Percentiles rank a stretch among this genome's conserved stretches.
These are phyloP conservation scores for Yamadazyma insecticola DNA, from an alignment of 805 yeast genomes.

Conservation along the genomic window DNA sequence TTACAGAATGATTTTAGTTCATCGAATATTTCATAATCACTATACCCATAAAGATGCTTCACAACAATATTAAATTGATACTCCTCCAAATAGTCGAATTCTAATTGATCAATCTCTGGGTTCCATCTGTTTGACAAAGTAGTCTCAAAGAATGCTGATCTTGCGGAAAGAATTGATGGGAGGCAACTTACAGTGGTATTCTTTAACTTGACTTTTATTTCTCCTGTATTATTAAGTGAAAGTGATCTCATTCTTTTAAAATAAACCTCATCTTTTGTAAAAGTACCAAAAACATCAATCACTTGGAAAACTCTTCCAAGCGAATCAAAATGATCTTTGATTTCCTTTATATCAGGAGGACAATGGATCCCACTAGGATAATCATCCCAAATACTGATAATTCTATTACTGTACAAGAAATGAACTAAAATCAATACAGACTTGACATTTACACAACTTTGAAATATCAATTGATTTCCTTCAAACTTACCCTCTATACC, in stretches of 20 bases:
- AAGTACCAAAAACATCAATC: conserved; percentile 21
- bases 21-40: conserved; percentile 37
- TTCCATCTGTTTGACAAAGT: conserved; percentile 55
- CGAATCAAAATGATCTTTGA: conserved; percentile 24
- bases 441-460: conserved; percentile 22
- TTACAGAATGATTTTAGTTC: conserved; percentile 15
- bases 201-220: conserved; percentile 41
- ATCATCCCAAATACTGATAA: conserved; percentile 45
- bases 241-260: conserved; percentile 12
- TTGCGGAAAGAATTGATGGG: conserved; percentile 46
- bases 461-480: conserved; percentile 14
- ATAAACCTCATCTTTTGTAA: conserved; percentile 15
- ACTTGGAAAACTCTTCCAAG: conserved; percentile 17
- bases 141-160: conserved; percentile 64
- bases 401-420: conserved; percentile 46
- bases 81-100: conserved; percentile 40
- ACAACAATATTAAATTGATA: conserved; percentile 47
- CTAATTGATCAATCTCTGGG: conserved; percentile 17
- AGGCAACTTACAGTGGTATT: conserved; percentile 47
- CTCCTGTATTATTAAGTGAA: conserved; percentile 20
- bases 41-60: conserved; percentile 54
- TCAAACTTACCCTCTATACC: conserved; percentile 19
- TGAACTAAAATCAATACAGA: conserved; percentile 40
- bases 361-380: conserved; percentile 19
- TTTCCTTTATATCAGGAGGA: conserved; percentile 23